Percentiles rank a stretch among this genome's conserved stretches.
phyloP scores from a whole-genome alignment of 768 basidiomycete genomes.

The Boletus insuetus region DNA sequence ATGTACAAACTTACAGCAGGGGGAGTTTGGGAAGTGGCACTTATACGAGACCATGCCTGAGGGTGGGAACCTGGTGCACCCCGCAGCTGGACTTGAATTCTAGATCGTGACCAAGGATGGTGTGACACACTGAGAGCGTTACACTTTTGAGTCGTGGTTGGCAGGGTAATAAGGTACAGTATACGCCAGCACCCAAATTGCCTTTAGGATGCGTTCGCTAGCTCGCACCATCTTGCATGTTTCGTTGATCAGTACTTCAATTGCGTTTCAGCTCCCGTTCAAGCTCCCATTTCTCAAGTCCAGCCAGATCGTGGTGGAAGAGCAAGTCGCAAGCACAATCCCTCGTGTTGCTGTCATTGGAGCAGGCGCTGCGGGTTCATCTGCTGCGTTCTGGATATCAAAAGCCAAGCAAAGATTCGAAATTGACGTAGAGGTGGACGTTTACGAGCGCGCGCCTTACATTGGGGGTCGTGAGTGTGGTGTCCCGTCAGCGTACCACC shows the following conservation, averaged over 20 bases:
- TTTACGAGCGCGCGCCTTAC: constrained; percentile 75
- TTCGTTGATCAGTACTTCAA: constrained; percentile 21
- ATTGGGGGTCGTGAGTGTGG: constrained; percentile 78
- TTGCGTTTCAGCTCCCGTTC: constrained; percentile 51
- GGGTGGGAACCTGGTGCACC: too few species aligned
- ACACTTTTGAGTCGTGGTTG: too few species aligned
- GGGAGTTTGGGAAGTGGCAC: too few species aligned
- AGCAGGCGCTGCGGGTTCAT: constrained; percentile 84
- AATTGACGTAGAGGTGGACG: constrained; percentile 72
- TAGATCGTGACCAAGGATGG: too few species aligned
- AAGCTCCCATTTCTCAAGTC: constrained; percentile 52
- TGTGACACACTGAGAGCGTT: too few species aligned
- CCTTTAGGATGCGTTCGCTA: constrained; percentile 15
- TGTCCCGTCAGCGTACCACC: neutral
- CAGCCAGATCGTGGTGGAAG: constrained; percentile 21
- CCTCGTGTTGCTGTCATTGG: constrained; percentile 84
- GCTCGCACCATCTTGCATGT: constrained; percentile 14
- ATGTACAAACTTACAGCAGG: too few species aligned
- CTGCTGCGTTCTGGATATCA: constrained; percentile 81
- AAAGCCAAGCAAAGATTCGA: constrained; percentile 72
- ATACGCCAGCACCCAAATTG: neutral
- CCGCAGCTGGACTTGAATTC: too few species aligned
- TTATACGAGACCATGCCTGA: too few species aligned
- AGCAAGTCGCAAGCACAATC: constrained; percentile 21
- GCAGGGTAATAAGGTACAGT: too few species aligned